phyloP scores from a whole-genome alignment of 495 filamentous ascomycete species.

The Tuber calosporum region DNA sequence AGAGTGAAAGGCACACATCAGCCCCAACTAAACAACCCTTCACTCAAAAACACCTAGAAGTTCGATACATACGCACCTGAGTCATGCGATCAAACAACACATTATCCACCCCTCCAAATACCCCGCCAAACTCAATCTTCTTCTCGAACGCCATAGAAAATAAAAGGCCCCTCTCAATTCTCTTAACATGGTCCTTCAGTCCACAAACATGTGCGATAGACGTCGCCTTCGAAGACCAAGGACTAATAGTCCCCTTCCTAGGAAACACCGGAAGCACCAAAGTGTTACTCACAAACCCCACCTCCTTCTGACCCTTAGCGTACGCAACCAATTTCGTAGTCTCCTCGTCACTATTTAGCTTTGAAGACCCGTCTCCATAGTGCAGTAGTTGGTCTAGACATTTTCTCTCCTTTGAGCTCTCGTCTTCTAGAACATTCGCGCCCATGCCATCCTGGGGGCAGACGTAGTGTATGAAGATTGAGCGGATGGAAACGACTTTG shows the following conservation, averaged over 20 bases:
- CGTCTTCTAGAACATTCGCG: slow-evolving; percentile 41
- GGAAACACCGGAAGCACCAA: slow-evolving; percentile 62
- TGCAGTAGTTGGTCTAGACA: slow-evolving; percentile 56
- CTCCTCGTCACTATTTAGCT: slow-evolving; percentile 44
- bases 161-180: slow-evolving; percentile 80
- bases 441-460: slow-evolving; percentile 42
- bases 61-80: slow-evolving; percentile 35
- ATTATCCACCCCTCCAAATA: slow-evolving; percentile 49
- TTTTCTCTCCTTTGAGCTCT: slow-evolving; percentile 43
- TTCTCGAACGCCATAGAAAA: slow-evolving; percentile 56
- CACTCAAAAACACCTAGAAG: not conserved
- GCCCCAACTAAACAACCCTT: not conserved
- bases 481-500: slow-evolving; percentile 53
- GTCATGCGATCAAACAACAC: slow-evolving; percentile 90
- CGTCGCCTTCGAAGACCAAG: slow-evolving; percentile 95
- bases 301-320: slow-evolving; percentile 37
- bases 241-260: slow-evolving; percentile 75
- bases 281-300: not conserved
- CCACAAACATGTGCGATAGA: slow-evolving; percentile 91
- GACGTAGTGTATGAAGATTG: slow-evolving; percentile 62
- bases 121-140: not conserved
- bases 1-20: slow-evolving; percentile 13
- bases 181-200: slow-evolving; percentile 60
- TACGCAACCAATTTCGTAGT: slow-evolving; percentile 46
- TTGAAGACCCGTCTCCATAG: slow-evolving; percentile 50